Conservation (phyloP, 306 rosid species). For the Vigna mungo region DNA sequence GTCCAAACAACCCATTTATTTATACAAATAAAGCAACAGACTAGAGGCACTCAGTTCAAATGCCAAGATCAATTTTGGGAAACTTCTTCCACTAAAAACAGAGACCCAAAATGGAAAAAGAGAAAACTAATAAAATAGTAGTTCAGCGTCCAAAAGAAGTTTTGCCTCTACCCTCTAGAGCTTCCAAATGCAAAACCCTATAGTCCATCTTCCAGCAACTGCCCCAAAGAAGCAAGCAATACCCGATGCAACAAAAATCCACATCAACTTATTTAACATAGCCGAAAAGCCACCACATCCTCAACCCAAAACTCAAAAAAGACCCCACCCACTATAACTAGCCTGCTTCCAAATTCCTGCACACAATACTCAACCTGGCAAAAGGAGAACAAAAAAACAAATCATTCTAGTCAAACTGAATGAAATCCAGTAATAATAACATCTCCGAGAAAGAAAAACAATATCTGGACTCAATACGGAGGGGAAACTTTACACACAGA, state of each 20-base stretch:
- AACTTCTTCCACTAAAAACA: slow-evolving; percentile 24
- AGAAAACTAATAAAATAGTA: slow-evolving; percentile 9
- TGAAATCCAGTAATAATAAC: slow-evolving; percentile 21
- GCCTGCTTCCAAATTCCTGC: slow-evolving; percentile 28
- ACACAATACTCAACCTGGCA: slow-evolving; percentile 9
- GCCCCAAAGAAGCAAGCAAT: slow-evolving; percentile 20
- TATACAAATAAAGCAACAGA: not conserved
- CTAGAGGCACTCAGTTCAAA: not conserved
- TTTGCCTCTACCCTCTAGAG: slow-evolving; percentile 26
- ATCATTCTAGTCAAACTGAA: slow-evolving; percentile 26
- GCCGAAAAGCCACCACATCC: not conserved
- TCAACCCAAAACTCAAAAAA: not conserved
- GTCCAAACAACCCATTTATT: not conserved
- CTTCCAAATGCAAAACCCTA: slow-evolving; percentile 7
- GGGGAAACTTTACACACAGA: not conserved
- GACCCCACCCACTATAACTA: not conserved
- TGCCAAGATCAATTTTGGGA: not conserved
- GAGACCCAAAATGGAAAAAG: not conserved
- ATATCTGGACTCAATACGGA: slow-evolving; percentile 2
- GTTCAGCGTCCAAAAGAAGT: not conserved
- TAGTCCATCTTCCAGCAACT: slow-evolving; percentile 27
- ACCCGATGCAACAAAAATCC: not conserved
- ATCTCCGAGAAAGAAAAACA: slow-evolving; percentile 28
- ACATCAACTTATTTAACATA: slow-evolving; percentile 14
- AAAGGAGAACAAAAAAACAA: slow-evolving; percentile 6